Evolutionary conservation across 1,284 basidiomycete genomes (phyloP).

Genomic region (Singerocomus rubriflavus): DNA sequence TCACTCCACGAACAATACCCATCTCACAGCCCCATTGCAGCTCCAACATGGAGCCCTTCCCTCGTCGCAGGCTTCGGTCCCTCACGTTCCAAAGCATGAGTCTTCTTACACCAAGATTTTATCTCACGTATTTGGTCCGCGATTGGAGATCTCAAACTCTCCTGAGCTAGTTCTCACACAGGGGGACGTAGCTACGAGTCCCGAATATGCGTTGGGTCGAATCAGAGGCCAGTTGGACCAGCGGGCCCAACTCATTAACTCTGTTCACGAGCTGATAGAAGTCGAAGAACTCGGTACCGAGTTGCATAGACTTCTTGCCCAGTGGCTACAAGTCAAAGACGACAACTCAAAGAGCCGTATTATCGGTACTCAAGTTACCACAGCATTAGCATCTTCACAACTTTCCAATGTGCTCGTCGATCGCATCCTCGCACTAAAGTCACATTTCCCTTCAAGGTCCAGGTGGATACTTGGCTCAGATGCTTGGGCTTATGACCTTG

Average conservation of each 20-base stretch:
- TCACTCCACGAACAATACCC: conserved; percentile 35
- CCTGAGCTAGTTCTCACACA: conserved; percentile 68
- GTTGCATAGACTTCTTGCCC: conserved; percentile 69
- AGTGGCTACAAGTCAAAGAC: conserved; percentile 75
- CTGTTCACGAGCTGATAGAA: conserved; percentile 60
- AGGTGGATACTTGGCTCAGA: conserved; percentile 98
- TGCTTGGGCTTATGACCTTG: conserved; percentile 96
- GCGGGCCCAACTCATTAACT: conserved; percentile 59
- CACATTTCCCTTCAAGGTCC: conserved; percentile 65
- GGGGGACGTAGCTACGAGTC: conserved; percentile 76
- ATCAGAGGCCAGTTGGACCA: conserved; percentile 80
- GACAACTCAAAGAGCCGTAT: conserved; percentile 55
- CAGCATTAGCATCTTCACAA: conserved; percentile 48
- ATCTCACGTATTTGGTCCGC: conserved; percentile 76
- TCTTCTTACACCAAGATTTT: conserved; percentile 90
- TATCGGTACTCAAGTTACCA: conserved; percentile 60
- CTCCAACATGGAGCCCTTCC: conserved; percentile 39
- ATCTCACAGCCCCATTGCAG: conserved; percentile 42
- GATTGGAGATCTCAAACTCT: conserved; percentile 84
- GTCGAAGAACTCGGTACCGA: conserved; percentile 48
- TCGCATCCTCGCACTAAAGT: conserved; percentile 56
- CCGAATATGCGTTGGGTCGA: conserved; percentile 92
- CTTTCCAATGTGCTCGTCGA: conserved; percentile 46
- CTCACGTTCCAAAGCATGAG: conserved; percentile 85
- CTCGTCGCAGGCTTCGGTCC: conserved; percentile 31